These are phyloP conservation scores for Avicennia marina DNA, from an alignment of 257 asterid species.

Conservation along the genomic window DNA sequence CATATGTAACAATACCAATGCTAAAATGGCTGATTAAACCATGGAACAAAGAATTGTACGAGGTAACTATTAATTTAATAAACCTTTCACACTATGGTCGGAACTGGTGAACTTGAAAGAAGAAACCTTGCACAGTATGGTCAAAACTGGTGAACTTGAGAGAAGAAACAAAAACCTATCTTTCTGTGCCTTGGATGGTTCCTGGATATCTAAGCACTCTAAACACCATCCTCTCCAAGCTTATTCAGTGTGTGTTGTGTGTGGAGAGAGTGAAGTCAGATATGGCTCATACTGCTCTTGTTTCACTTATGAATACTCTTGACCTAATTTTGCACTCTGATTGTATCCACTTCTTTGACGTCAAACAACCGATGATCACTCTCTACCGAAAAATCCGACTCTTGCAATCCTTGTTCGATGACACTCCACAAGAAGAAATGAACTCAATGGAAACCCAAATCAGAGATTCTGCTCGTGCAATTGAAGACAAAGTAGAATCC, in stretches of 20 bases:
- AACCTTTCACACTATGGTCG: too few relatives aligned
- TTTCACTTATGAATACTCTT: neutral
- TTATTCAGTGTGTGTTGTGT: neutral
- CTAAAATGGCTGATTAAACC: too few relatives aligned
- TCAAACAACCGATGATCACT: neutral
- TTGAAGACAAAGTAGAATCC: conserved; percentile 9
- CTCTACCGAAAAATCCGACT: neutral
- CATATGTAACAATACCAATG: too few relatives aligned
- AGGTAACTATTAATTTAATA: too few relatives aligned
- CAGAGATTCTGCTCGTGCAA: conserved; percentile 2
- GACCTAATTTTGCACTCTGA: neutral
- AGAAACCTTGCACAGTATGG: neutral
- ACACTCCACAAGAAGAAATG: neutral
- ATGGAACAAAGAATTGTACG: too few relatives aligned
- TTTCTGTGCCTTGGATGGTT: neutral
- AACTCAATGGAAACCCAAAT: neutral
- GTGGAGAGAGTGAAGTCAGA: neutral
- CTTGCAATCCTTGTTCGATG: neutral
- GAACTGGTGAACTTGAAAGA: too few relatives aligned
- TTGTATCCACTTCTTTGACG: neutral
- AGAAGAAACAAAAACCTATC: neutral
- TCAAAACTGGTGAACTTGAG: neutral
- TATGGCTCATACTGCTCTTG: conserved; percentile 1
- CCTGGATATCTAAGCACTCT: neutral
- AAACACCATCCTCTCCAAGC: neutral